Base-by-base conservation (phyloP, 352 stramenopile species). In the Pythium coloratum region DNA sequence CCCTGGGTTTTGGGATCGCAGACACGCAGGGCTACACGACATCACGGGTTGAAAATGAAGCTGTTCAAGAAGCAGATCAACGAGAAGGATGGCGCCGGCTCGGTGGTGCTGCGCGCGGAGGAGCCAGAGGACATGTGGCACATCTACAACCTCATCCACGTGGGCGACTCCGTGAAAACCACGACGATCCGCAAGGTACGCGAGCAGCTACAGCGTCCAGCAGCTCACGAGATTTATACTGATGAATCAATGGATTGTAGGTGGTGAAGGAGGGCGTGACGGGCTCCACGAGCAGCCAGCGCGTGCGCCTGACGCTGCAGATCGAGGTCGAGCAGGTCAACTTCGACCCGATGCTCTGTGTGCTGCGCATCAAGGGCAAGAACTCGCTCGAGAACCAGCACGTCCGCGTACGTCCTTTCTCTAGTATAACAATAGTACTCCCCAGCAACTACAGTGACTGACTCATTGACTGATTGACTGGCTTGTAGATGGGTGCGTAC, bases 91-190 rank as follows among this genome's bases (percentile, higher is more conserved):
- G 95, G 95, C 67, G 89, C 80, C 55, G 96, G 96, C 28, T 88
- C 67, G 13, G 84, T 99, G 24, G 77, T 96, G 62, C 81, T 99
- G 57, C 89, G 93, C 46, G 95, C 97, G 8, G 95, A 99, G 75
- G 97, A 98, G 64, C 80, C 92, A 5, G 97, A 99, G 77, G 97
- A 99, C 77, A 97, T 99, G 80, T 99, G 97, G 96, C 97, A 99
- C 70, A 86, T 97, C 33, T 99, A 99, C 87, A 99, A 99, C 76
- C 82, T 99, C 42, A 97, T 99, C 44, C 86, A 97, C 70, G 85
- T 89, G 50, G 80, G 82, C 16, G 97, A 99, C 76, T 89, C 86
- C 49, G 91, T 99, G 44, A 95, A 97, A 65, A 98, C 95, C 55
- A 99, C 93, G 55, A 99, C 97, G 1, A 90, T 99, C 57, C 92